A percentile compares a stretch with the other conserved stretches of the same genome.
Evolutionary conservation across 140 eudicot genomes (phyloP).

Genomic region (Bidens hawaiensis): DNA sequence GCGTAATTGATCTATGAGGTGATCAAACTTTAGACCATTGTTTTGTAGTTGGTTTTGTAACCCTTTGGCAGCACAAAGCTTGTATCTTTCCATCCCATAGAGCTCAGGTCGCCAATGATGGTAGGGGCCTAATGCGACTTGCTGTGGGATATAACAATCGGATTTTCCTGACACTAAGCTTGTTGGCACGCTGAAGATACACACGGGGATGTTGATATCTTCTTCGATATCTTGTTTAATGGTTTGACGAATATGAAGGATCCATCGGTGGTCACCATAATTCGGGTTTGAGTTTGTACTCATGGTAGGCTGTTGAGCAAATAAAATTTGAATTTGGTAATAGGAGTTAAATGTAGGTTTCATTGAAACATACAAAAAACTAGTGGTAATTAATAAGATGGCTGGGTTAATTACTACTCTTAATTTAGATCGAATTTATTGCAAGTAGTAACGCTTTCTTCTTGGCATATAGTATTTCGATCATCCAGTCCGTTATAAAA

Average conservation of each 20-base stretch:
- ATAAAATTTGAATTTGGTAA: not conserved
- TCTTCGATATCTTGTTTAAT: conserved; percentile 36
- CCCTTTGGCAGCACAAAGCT: conserved; percentile 54
- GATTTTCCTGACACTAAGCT: conserved; percentile 26
- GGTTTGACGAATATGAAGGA: conserved; percentile 41
- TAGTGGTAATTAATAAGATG: not conserved
- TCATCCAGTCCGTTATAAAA: not conserved
- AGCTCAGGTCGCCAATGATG: conserved; percentile 41
- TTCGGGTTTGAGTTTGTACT: conserved; percentile 18
- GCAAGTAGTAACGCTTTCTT: conserved; percentile 13
- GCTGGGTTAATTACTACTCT: not conserved
- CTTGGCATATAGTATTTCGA: not conserved
- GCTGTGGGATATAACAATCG: conserved; percentile 48
- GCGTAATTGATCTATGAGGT: conserved; percentile 31
- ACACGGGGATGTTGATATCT: conserved; percentile 25
- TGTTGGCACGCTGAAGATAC: conserved; percentile 55
- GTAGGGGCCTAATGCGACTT: conserved; percentile 60
- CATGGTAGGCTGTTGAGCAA: conserved; percentile 1
- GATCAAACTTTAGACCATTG: conserved; percentile 26
- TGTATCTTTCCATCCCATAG: conserved; percentile 58
- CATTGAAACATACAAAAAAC: not conserved
- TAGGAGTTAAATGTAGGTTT: not conserved
- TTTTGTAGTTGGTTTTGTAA: conserved; percentile 26
- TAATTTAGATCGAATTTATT: not conserved
- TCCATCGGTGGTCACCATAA: conserved; percentile 43